These are phyloP conservation scores for Middelhovenomyces tepae DNA, from an alignment of 805 yeast species.

Conservation along the genomic window DNA sequence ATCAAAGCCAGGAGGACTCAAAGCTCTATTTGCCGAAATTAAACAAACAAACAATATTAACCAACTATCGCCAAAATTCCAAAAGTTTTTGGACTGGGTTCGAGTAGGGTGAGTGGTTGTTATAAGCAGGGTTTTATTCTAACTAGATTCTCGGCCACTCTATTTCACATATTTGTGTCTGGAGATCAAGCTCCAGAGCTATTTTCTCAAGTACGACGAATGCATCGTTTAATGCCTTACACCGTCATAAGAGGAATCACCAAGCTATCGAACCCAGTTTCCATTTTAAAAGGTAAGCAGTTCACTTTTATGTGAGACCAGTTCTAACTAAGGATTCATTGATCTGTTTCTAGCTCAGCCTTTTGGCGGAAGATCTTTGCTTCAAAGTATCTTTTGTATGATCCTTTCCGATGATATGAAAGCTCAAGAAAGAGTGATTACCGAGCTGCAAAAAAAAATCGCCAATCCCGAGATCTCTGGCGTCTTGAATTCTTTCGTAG, in stretches of 20 bases:
- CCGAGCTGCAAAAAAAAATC: slow-evolving; percentile 36
- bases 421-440: slow-evolving; percentile 47
- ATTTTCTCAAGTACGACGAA: slow-evolving; percentile 55
- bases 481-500: slow-evolving; percentile 17
- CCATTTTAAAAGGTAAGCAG: slow-evolving; percentile 71
- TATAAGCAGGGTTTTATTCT: no score
- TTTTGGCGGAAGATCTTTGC: slow-evolving; percentile 53
- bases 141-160: slow-evolving; percentile 76
- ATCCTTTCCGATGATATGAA: slow-evolving; percentile 67
- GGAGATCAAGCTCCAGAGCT: slow-evolving; percentile 74
- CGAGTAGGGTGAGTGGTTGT: no score
- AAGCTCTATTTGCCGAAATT: slow-evolving; percentile 56
- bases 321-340: no score
- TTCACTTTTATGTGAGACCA: no score
- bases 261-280: slow-evolving; percentile 79
- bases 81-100: slow-evolving; percentile 70
- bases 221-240: slow-evolving; percentile 79
- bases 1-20: slow-evolving; percentile 46
- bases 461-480: slow-evolving; percentile 17
- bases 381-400: slow-evolving; percentile 68
- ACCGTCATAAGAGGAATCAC: slow-evolving; percentile 64
- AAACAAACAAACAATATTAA: slow-evolving; percentile 42
- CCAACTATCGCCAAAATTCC: slow-evolving; percentile 57
- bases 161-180: slow-evolving; percentile 72
- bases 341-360: slow-evolving; percentile 80